Conservation (phyloP, 345 rosid genomes). For the Xanthoceras sorbifolium region DNA sequence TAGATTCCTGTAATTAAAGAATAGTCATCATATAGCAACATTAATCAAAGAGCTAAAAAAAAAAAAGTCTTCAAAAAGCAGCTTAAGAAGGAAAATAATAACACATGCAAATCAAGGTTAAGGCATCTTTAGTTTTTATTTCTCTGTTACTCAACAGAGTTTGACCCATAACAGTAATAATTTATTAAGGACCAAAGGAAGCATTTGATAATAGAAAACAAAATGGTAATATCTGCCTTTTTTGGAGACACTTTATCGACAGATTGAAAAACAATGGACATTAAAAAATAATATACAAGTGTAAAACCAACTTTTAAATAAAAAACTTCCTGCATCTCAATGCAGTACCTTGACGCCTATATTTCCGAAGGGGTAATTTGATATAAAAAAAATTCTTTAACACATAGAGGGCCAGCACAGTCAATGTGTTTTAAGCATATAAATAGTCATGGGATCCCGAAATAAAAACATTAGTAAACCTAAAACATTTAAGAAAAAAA, state of each 20-base stretch:
- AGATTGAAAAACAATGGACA: neutral
- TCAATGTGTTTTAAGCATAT: neutral
- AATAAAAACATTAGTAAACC: neutral
- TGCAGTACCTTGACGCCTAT: neutral
- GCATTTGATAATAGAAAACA: neutral
- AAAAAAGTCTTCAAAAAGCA: neutral
- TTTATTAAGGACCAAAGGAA: neutral
- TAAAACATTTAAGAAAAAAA: neutral
- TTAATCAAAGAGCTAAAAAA: neutral
- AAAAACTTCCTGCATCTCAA: neutral
- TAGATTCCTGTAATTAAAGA: conserved; percentile 44
- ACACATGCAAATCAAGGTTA: neutral
- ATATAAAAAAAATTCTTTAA: neutral
- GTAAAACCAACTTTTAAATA: neutral
- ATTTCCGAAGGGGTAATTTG: conserved; percentile 1
- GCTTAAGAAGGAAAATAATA: neutral
- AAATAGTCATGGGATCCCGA: neutral
- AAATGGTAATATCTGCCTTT: neutral
- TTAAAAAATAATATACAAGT: neutral
- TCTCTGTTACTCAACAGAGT: conserved; percentile 1
- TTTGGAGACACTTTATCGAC: neutral
- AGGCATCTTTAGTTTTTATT: neutral
- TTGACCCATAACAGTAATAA: neutral
- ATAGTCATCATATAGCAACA: neutral
- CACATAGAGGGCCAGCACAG: neutral